Conservation (phyloP, 2,329 filamentous ascomycete species). For the Hypoxylon sp. region DNA sequence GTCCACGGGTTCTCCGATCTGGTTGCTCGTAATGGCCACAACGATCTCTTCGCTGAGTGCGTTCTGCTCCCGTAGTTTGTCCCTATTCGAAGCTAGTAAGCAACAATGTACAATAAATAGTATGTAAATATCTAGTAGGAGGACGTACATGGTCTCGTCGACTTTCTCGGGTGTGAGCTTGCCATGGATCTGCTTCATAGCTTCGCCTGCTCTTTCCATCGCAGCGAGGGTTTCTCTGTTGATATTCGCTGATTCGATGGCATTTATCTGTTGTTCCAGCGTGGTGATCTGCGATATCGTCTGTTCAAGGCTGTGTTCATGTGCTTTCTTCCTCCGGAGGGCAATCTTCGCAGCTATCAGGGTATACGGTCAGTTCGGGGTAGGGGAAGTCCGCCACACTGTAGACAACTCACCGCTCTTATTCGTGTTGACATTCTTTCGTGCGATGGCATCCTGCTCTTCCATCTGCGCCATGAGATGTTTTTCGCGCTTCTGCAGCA, state of each 20-base stretch:
- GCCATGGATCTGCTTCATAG: conserved; percentile 94
- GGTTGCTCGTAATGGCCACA: conserved; percentile 82
- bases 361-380: conserved; percentile 42
- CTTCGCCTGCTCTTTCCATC: conserved; percentile 90
- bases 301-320: conserved; percentile 92
- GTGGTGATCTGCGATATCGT: conserved; percentile 91
- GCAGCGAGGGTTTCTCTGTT: conserved; percentile 96
- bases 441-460: conserved; percentile 89
- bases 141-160: conserved; percentile 89
- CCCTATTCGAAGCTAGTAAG: conserved; percentile 69
- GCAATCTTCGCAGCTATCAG: conserved; percentile 87
- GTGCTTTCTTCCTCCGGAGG: conserved; percentile 92
- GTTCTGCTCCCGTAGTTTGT: conserved; percentile 91
- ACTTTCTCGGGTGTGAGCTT: conserved; percentile 95
- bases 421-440: conserved; percentile 90
- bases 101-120: conserved; percentile 2
- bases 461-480: conserved; percentile 93
- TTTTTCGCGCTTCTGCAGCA: conserved; percentile 96
- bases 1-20: conserved; percentile 79
- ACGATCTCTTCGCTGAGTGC: conserved; percentile 94
- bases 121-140: conserved; percentile 15
- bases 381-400: conserved; percentile 18
- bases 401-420: conserved; percentile 80
- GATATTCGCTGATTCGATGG: conserved; percentile 98
- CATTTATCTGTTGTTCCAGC: conserved; percentile 94